Conservation (phyloP, 257 asterid genomes). For the Mitragyna speciosa region DNA sequence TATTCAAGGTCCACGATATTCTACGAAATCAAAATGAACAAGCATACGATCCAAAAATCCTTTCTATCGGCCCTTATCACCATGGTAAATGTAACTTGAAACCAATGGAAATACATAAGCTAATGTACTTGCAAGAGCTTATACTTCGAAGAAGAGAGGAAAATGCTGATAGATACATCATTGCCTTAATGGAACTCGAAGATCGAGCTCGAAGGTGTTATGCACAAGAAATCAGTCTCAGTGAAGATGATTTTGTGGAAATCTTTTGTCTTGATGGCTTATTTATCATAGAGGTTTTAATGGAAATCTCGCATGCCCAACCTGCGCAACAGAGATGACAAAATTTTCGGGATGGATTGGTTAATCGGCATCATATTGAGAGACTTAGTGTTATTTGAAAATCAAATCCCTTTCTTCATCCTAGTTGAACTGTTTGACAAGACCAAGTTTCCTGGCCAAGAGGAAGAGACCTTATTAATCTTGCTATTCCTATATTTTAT, state of each 20-base stretch:
- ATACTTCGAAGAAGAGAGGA: no score
- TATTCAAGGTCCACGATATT: no score
- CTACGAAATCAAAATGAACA: no score
- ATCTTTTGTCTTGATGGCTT: conserved; percentile 7
- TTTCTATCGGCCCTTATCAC: conserved; percentile 49
- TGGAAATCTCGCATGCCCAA: neutral
- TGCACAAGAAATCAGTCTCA: neutral
- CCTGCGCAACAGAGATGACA: neutral
- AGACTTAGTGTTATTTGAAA: neutral
- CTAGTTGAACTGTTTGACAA: neutral
- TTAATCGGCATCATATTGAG: neutral
- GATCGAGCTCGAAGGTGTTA: neutral
- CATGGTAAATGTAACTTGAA: conserved; percentile 25
- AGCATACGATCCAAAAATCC: conserved; percentile 31
- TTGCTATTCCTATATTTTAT: neutral
- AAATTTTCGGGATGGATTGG: neutral
- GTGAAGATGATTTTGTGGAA: neutral
- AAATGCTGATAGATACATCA: neutral
- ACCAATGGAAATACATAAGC: conserved; percentile 38
- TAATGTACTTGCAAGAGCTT: no score
- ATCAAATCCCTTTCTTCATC: conserved; percentile 2
- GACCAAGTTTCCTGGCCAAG: neutral
- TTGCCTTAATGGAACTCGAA: conserved; percentile 21
- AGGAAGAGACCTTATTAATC: neutral
- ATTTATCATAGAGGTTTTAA: conserved; percentile 1